Evolutionary conservation across 192 early-diverging fungal species (phyloP), one percentile per base, ranked within the genome.

Genomic region (Coemansia sp.): DNA sequence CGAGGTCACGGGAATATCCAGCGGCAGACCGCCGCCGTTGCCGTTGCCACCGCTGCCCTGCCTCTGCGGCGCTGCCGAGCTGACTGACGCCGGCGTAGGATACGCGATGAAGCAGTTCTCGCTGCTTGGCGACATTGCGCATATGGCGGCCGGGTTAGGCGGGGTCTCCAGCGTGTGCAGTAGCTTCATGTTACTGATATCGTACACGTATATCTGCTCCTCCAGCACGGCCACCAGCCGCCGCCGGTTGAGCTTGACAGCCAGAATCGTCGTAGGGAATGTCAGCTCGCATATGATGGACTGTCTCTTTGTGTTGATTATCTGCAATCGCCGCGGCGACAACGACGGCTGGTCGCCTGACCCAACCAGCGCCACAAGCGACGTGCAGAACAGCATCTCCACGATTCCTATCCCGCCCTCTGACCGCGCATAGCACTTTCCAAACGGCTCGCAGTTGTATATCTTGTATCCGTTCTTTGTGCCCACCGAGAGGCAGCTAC

Each of bases 161-260:
- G 88, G 91, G 13, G 96, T 98, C 61, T 99, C 95, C 69, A 99
- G 95, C 0, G 94, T 95, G 68, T 97, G 92, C 45, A 97, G 84
- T 9, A 97, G 87, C 75, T 95, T 96, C 96, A 99, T 99, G 80
- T 99, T 99, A 78, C 90, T 89, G 60, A 98, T 97, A 69, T 99
- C 96, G 83, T 98, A 97, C 16, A 98, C 89, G 77, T 93, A 98
- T 47, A 98, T 95, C 67, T 93, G 92, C 77, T 96, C 93, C 69
- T 99, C 98, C 40, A 99, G 87, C 26, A 96, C 91, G 10, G 97
- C 96, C 42, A 98, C 89, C 9, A 99, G 84, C 43, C 95, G 87
- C 66, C 93, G 92, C 40, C 96, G 85, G 85, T 99, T 99, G 64
- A 99, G 86, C 82, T 97, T 97, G 15, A 99, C 95, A 0, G 94